These are phyloP conservation scores for Cladosporium sp. DNA, from an alignment of 2,329 filamentous ascomycete genomes.

Conservation along the genomic window DNA sequence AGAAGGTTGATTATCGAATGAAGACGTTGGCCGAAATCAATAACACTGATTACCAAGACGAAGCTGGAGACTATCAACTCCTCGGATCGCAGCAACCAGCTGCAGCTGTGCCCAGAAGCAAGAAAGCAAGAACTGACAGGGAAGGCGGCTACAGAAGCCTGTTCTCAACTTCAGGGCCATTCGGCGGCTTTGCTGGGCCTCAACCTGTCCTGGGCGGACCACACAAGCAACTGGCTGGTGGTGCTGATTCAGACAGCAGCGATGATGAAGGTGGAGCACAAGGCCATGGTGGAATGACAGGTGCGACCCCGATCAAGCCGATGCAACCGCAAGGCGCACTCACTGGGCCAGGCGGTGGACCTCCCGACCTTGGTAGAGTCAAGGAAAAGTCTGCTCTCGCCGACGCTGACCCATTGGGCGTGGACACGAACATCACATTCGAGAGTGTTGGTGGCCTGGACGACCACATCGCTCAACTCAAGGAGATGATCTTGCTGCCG, in stretches of 20 bases:
- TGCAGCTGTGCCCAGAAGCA: slow-evolving; percentile 28
- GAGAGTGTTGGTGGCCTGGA: slow-evolving; percentile 89
- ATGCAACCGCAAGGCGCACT: slow-evolving; percentile 54
- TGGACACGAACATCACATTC: slow-evolving; percentile 89
- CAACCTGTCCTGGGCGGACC: slow-evolving; percentile 69
- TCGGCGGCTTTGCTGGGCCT: slow-evolving; percentile 75
- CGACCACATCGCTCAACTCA: slow-evolving; percentile 91
- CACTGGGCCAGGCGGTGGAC: slow-evolving; percentile 54
- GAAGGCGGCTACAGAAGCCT: slow-evolving; percentile 64
- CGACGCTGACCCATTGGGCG: slow-evolving; percentile 89
- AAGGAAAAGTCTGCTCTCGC: slow-evolving; percentile 89
- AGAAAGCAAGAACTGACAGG: slow-evolving; percentile 29
- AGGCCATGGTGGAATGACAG: slow-evolving; percentile 60
- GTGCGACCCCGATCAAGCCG: slow-evolving; percentile 54
- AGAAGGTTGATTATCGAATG: slow-evolving; percentile 80
- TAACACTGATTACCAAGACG: slow-evolving; percentile 1
- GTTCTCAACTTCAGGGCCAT: slow-evolving; percentile 87
- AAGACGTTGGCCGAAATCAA: slow-evolving; percentile 33
- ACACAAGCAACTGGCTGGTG: slow-evolving; percentile 68
- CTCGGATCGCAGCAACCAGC: slow-evolving; percentile 10
- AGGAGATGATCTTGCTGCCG: slow-evolving; percentile 96
- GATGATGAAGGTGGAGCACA: slow-evolving; percentile 69
- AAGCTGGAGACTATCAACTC: slow-evolving; percentile 2
- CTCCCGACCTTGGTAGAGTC: slow-evolving; percentile 79
- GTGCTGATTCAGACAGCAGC: slow-evolving; percentile 90